A percentile compares a stretch with the other conserved stretches of the same genome.
Evolutionary conservation across 768 basidiomycete species (phyloP).

Genomic region (Kwoniella dejecticola): DNA sequence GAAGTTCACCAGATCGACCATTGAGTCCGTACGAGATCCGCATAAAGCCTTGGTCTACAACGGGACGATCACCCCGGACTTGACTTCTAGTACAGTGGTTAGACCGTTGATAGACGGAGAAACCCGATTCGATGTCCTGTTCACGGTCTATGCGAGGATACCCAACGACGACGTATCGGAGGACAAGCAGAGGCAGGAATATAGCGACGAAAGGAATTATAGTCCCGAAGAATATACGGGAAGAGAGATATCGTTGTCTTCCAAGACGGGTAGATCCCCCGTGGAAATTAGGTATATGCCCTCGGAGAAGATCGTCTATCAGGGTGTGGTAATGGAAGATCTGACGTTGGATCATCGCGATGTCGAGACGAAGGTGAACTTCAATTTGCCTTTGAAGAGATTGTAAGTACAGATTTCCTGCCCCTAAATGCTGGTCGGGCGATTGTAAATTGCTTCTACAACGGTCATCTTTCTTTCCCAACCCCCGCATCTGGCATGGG

Average conservation of each 20-base stretch:
- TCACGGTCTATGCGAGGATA: constrained; percentile 15
- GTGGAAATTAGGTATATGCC: constrained; percentile 14
- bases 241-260: constrained; percentile 9
- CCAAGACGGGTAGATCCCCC: constrained; percentile 8
- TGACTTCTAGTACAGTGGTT: constrained; percentile 4
- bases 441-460: no score
- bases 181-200: constrained; percentile 10
- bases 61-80: constrained; percentile 1
- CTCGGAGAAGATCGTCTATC: constrained; percentile 2
- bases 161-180: constrained; percentile 13
- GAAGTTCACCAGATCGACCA: neutral
- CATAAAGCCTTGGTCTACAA: constrained; percentile 19
- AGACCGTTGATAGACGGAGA: constrained; percentile 17
- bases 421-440: no score
- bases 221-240: constrained; percentile 7
- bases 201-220: constrained; percentile 6
- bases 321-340: constrained; percentile 8
- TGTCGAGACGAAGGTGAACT: constrained; percentile 14
- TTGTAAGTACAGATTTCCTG: constrained; percentile 22
- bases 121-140: constrained; percentile 17
- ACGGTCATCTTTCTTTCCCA: neutral
- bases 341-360: constrained; percentile 10
- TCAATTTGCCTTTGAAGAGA: constrained; percentile 27
- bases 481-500: no score
- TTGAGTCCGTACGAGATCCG: constrained; percentile 14